These are phyloP conservation scores for Solanum boliviense DNA, from an alignment of 257 asterid genomes.

Conservation along the genomic window DNA sequence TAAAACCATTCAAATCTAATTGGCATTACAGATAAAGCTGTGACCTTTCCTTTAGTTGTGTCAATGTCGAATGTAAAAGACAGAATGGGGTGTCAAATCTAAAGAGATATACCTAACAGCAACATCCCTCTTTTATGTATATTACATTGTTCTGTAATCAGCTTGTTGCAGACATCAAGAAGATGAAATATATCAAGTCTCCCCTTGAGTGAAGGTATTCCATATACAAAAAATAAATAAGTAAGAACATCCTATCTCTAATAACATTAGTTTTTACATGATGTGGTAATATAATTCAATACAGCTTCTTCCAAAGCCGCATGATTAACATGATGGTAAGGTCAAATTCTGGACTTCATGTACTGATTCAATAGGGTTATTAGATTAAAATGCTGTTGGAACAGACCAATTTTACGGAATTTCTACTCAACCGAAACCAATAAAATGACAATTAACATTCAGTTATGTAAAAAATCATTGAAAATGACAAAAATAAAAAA, in stretches of 20 bases:
- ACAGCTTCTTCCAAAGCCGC: neutral
- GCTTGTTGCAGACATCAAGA: neutral
- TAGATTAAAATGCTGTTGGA: neutral
- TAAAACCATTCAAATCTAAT: neutral
- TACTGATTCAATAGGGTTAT: neutral
- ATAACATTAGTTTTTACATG: neutral
- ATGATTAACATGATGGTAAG: neutral
- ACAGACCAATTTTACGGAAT: neutral
- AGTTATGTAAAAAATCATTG: neutral
- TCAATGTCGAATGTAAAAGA: neutral
- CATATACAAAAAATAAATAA: neutral
- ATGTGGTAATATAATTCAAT: neutral
- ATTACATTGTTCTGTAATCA: neutral
- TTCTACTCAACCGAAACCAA: neutral
- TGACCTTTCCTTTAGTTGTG: neutral
- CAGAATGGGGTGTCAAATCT: neutral
- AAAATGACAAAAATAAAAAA: neutral
- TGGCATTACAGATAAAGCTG: neutral
- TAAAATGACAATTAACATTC: neutral
- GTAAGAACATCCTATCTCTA: neutral
- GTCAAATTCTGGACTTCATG: neutral
- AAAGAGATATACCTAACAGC: neutral
- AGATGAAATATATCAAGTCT: neutral
- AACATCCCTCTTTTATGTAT: neutral
- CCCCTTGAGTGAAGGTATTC: neutral